phyloP scores from a whole-genome alignment of 2,329 filamentous ascomycete species.

The Laburnicola sp. region DNA sequence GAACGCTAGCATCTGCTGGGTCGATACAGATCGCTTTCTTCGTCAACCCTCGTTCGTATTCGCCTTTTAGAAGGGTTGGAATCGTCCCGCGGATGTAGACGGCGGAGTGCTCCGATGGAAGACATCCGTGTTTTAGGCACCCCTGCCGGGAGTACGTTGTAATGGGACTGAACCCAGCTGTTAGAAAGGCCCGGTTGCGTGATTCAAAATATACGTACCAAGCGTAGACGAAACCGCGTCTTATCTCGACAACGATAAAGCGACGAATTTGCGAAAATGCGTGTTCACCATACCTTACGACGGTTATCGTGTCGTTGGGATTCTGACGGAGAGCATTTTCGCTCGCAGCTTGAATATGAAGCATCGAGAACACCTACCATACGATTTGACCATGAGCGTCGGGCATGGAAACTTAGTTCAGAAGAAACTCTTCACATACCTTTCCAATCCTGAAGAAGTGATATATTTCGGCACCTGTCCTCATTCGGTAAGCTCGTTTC shows the following conservation, averaged over 20 bases:
- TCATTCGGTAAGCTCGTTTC: conserved; percentile 24
- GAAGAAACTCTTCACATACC: background rate
- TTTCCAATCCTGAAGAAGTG: conserved; percentile 24
- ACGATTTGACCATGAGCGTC: background rate
- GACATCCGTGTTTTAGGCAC: conserved; percentile 42
- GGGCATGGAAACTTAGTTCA: background rate
- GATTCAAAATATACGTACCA: conserved; percentile 1
- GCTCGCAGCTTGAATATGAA: conserved; percentile 21
- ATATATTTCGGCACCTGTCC: conserved; percentile 15
- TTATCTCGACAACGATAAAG: conserved; percentile 28
- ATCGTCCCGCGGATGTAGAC: conserved; percentile 30
- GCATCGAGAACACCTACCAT: conserved; percentile 26
- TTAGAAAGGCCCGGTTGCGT: background rate
- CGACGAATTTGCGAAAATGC: conserved; percentile 31
- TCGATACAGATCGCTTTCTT: conserved; percentile 46
- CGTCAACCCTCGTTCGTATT: conserved; percentile 37
- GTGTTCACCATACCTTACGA: conserved; percentile 15
- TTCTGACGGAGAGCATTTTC: background rate
- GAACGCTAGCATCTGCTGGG: conserved; percentile 21
- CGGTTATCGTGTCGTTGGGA: conserved; percentile 14
- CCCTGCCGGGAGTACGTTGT: conserved; percentile 47
- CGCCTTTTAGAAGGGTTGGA: conserved; percentile 21
- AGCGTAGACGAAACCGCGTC: conserved; percentile 28
- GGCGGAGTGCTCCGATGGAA: conserved; percentile 43
- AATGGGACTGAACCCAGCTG: conserved; percentile 38